phyloP scores from a whole-genome alignment of 2,329 filamentous ascomycete genomes.

The Chaetomiaceae sp. region DNA sequence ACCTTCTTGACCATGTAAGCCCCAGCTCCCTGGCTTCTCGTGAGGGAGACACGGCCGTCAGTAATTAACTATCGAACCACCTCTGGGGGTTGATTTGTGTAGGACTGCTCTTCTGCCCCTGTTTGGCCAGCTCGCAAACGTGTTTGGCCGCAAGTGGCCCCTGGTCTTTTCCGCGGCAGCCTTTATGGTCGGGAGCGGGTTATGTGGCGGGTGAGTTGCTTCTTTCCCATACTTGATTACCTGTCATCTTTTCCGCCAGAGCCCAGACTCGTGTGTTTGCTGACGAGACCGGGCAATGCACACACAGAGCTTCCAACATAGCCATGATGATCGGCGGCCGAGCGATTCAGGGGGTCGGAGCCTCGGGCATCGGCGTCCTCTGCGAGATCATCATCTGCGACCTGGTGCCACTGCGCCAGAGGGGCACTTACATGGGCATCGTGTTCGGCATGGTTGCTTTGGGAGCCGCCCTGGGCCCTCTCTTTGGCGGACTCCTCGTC shows the following conservation, averaged over 20 bases:
- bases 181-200: conserved; percentile 9
- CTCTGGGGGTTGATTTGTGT: no score
- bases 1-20: conserved; percentile 8
- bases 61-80: no score
- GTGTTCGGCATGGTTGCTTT: conserved; percentile 12
- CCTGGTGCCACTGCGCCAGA: conserved; percentile 21
- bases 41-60: no score
- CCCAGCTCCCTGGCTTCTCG: no score
- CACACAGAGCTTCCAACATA: conserved; percentile 28
- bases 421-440: conserved; percentile 16
- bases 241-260: no score
- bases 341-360: conserved; percentile 44
- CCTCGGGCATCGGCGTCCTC: conserved; percentile 34
- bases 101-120: conserved; percentile 13
- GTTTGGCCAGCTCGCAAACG: conserved; percentile 11
- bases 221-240: no score
- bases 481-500: conserved; percentile 19
- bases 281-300: no score
- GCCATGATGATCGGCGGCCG: conserved; percentile 47
- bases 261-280: no score
- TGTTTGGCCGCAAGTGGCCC: conserved; percentile 10
- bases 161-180: not conserved
- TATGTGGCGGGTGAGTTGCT: no score
- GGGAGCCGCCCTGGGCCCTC: conserved; percentile 14
- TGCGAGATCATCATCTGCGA: conserved; percentile 27